Evolutionary conservation across 2,329 filamentous ascomycete genomes (phyloP).

Genomic region (Eutypella sp.): DNA sequence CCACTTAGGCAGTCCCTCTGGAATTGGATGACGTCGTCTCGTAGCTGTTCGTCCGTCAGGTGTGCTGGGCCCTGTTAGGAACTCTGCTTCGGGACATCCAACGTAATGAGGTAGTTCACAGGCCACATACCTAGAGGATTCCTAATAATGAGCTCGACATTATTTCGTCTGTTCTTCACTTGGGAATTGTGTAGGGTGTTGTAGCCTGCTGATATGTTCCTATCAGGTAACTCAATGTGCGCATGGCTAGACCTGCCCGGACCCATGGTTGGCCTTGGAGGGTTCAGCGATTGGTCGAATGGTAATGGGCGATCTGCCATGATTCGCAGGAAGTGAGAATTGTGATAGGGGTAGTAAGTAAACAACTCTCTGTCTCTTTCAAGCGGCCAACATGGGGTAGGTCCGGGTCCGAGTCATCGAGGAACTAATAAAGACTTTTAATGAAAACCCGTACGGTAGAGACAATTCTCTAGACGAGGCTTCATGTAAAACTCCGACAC

Average conservation of each 20-base stretch:
- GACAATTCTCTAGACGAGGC: too few species aligned
- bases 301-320: conserved; percentile 9
- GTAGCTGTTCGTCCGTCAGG: conserved; percentile 32
- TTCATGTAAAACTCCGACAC: too few species aligned
- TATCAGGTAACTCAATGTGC: conserved; percentile 7
- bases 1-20: conserved; percentile 20
- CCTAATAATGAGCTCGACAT: conserved; percentile 32
- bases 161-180: conserved; percentile 23
- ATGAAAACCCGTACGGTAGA: too few species aligned
- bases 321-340: not conserved
- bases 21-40: conserved; percentile 31
- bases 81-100: not conserved
- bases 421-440: too few species aligned
- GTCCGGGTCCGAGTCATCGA: too few species aligned
- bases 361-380: too few species aligned
- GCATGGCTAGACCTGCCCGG: conserved; percentile 3
- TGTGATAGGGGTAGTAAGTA: too few species aligned
- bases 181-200: conserved; percentile 17
- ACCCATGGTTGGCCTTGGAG: conserved; percentile 1
- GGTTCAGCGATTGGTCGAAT: not conserved
- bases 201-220: conserved; percentile 4
- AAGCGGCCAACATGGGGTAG: too few species aligned
- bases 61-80: conserved; percentile 24
- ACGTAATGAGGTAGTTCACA: too few species aligned
- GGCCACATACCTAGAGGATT: conserved; percentile 27